Percentiles rank a stretch among this genome's conserved stretches.
Conservation (phyloP, 768 basidiomycete genomes). For the Boletus subparvulus region DNA sequence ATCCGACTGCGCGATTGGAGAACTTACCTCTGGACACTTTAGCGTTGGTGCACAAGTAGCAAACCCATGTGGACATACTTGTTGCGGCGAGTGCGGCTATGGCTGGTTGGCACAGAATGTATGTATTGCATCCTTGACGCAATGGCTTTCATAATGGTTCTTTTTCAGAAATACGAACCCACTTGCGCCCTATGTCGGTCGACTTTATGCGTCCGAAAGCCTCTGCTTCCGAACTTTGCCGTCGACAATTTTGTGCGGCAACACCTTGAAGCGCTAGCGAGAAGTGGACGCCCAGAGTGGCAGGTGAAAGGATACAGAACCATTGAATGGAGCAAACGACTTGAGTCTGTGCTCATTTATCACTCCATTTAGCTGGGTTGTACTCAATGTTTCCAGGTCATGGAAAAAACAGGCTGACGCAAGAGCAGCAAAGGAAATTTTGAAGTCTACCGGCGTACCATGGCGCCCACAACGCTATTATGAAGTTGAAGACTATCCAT, state of each 20-base stretch:
- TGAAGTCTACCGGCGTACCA: conserved; percentile 9
- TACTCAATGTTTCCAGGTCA: conserved; percentile 11
- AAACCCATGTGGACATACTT: conserved; percentile 74
- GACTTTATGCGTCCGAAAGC: conserved; percentile 35
- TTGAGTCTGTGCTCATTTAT: conserved; percentile 44
- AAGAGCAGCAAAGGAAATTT: conserved; percentile 20
- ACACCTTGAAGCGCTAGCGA: conserved; percentile 50
- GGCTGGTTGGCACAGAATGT: conserved; percentile 60
- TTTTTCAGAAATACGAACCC: conserved; percentile 39
- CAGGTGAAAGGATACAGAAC: conserved; percentile 44
- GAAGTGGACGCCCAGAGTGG: conserved; percentile 53
- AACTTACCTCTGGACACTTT: conserved; percentile 2
- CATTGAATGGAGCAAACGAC: conserved; percentile 53
- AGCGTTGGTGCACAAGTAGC: conserved; percentile 63
- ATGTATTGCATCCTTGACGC: conserved; percentile 13
- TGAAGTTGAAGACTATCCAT: conserved; percentile 6
- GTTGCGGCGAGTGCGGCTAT: conserved; percentile 66
- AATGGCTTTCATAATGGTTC: conserved; percentile 1
- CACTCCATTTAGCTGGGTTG: not conserved
- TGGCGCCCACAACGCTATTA: conserved; percentile 15
- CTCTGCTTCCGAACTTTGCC: conserved; percentile 64
- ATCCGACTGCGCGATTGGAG: not conserved
- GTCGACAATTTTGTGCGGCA: conserved; percentile 61
- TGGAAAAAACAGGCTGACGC: conserved; percentile 30
- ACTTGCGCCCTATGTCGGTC: conserved; percentile 64